These are phyloP conservation scores for Pythium sukuiense DNA, from an alignment of 352 stramenopile genomes.

Conservation along the genomic window DNA sequence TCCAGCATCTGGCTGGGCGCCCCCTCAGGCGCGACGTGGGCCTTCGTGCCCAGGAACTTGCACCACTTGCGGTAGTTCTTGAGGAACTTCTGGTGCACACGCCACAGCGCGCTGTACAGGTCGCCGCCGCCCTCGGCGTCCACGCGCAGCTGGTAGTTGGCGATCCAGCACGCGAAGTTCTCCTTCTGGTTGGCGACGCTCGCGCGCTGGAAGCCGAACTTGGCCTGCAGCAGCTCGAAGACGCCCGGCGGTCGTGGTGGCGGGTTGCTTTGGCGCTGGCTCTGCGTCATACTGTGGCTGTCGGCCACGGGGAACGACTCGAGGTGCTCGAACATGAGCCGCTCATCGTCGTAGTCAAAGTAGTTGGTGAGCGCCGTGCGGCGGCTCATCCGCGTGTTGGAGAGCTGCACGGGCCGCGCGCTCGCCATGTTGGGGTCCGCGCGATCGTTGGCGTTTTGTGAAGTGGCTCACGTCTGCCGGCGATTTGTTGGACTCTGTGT, in stretches of 20 bases:
- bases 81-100: constrained; percentile 85
- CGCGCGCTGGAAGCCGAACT: constrained; percentile 80
- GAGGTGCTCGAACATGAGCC: constrained; percentile 52
- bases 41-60: constrained; percentile 86
- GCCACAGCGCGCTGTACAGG: constrained; percentile 46
- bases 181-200: constrained; percentile 85
- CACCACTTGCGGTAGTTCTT: constrained; percentile 95
- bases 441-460: background rate
- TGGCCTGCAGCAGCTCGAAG: constrained; percentile 76
- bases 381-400: constrained; percentile 34
- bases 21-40: constrained; percentile 63
- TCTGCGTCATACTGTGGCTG: constrained; percentile 9
- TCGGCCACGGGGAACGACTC: constrained; percentile 51
- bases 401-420: constrained; percentile 16
- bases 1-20: constrained; percentile 48
- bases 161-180: constrained; percentile 82
- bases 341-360: constrained; percentile 65
- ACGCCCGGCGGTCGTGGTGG: constrained; percentile 37
- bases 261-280: constrained; percentile 14
- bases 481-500: constrained; percentile 1
- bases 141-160: constrained; percentile 80
- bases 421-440: constrained; percentile 12
- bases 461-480: background rate
- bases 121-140: constrained; percentile 42
- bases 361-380: constrained; percentile 78